Evolutionary conservation across 2,329 filamentous ascomycete species (phyloP).

Genomic region (Botrytis pseudocinerea): DNA sequence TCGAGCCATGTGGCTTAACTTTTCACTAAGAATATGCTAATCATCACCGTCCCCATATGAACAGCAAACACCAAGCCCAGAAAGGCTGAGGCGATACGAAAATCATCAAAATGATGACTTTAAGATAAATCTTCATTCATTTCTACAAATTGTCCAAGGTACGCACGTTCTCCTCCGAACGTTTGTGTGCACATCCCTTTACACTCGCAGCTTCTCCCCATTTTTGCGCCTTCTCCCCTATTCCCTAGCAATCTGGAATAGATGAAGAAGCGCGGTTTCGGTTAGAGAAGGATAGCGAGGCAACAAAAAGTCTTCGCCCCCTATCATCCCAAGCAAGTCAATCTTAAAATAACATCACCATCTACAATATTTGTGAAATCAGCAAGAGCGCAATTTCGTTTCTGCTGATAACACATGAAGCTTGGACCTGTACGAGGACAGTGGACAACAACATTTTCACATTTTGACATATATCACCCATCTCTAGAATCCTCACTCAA

Average conservation of each 20-base stretch:
- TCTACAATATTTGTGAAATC: neutral
- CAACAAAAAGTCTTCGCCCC: neutral
- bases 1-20: conserved; percentile 14
- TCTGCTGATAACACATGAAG: conserved; percentile 15
- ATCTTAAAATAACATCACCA: conserved; percentile 1
- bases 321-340: neutral
- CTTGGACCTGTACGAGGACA: conserved; percentile 11
- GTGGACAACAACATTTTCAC: neutral
- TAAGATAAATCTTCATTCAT: neutral
- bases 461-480: conserved; percentile 1
- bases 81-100: neutral
- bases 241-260: neutral
- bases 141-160: neutral
- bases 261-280: neutral
- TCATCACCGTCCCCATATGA: neutral
- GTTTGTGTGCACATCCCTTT: conserved; percentile 15
- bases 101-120: neutral
- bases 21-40: neutral
- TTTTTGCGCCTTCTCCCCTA: neutral
- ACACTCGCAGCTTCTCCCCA: conserved; percentile 12
- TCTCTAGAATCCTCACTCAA: conserved; percentile 5
- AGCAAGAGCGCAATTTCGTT: conserved; percentile 17
- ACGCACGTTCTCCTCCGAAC: conserved; percentile 12
- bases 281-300: neutral
- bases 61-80: neutral